Conservation (phyloP, 1,139 yeast genomes). For the Geotrichum macrosporum region DNA sequence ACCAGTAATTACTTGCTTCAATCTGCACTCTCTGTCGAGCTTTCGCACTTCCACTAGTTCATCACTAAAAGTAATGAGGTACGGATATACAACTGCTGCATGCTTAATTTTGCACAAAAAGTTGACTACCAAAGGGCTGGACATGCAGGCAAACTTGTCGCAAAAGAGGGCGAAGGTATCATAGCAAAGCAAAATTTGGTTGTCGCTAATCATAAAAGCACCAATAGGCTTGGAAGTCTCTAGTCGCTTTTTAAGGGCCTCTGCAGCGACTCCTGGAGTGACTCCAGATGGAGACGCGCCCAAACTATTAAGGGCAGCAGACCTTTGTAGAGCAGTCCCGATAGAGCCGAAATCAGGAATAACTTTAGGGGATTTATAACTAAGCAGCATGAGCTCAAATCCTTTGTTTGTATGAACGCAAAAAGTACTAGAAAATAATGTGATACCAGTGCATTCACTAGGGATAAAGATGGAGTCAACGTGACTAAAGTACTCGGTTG, state of each 20-base stretch:
- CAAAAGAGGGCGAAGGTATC: slow-evolving; percentile 69
- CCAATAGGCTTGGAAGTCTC: slow-evolving; percentile 50
- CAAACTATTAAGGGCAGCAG: slow-evolving; percentile 25
- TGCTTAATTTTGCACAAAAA: slow-evolving; percentile 60
- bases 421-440: slow-evolving; percentile 44
- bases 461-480: slow-evolving; percentile 36
- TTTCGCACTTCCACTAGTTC: slow-evolving; percentile 69
- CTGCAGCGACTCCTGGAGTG: slow-evolving; percentile 19
- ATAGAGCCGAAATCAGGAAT: slow-evolving; percentile 46
- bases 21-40: slow-evolving; percentile 43
- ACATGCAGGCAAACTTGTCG: slow-evolving; percentile 60
- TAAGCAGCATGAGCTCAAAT: slow-evolving; percentile 61
- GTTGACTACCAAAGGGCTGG: slow-evolving; percentile 53
- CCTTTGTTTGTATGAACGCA: slow-evolving; percentile 68
- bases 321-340: slow-evolving; percentile 17
- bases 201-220: slow-evolving; percentile 55
- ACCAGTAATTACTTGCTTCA: slow-evolving; percentile 72
- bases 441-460: slow-evolving; percentile 34
- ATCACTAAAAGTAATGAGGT: slow-evolving; percentile 58
- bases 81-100: slow-evolving; percentile 55
- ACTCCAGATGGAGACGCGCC: slow-evolving; percentile 8
- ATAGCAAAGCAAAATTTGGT: slow-evolving; percentile 61
- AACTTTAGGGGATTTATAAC: slow-evolving; percentile 53
- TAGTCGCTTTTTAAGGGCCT: slow-evolving; percentile 28
- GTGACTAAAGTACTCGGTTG: slow-evolving; percentile 40